Base-by-base conservation (phyloP, 2,329 filamentous ascomycete species). In the Neofusicoccum sp. region DNA sequence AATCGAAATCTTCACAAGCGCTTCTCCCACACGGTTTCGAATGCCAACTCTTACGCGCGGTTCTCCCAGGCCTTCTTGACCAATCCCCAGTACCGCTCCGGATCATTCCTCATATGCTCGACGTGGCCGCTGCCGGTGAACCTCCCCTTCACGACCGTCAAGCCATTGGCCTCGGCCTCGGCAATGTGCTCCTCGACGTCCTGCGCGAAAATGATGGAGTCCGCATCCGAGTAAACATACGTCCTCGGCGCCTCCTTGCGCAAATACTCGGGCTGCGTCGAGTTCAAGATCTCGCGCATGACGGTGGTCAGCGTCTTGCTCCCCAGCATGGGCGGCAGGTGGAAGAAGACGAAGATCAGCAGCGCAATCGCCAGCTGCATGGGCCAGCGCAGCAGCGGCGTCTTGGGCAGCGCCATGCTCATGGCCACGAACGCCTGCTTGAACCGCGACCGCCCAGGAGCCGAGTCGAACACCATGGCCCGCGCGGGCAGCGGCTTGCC, bases 51-150 rank as follows among this genome's bases (percentile, higher is more conserved):
- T 59, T 45, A 60, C 41, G 11, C 44, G 30, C 45, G 43, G n/a
- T 6, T 33, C 47, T 51, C 45, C 57, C 57, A 60, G 3, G 57
- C 57, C 28, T 63, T 62, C 61, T 69, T 58, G n/a, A 78, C 65
- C 9, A 70, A 71, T 26, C 49, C 62, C 86, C 86, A 89, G 67
- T 89, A 89, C 68, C 80, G 76, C 33, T 78, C 78, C 1, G 81
- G 79, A 60, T 86, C 80, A 70, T 79, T 73, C 16, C 81, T 76
- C 75, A 88, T 82, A 67, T 88, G 85, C 1, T 83, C 84, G 16
- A 86, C 86, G 70, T 89, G 86, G 1, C 79, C 74, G 53, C 82
- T 85, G 3, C 80, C 82, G 53, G 84, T 78, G 63, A 89, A 89
- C 31, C 80, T 66, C 61, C 84, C 81, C 20, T 77, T 73, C 1